phyloP scores from a whole-genome alignment of 163 green algal genomes.

The Scenedesmus sp. region DNA sequence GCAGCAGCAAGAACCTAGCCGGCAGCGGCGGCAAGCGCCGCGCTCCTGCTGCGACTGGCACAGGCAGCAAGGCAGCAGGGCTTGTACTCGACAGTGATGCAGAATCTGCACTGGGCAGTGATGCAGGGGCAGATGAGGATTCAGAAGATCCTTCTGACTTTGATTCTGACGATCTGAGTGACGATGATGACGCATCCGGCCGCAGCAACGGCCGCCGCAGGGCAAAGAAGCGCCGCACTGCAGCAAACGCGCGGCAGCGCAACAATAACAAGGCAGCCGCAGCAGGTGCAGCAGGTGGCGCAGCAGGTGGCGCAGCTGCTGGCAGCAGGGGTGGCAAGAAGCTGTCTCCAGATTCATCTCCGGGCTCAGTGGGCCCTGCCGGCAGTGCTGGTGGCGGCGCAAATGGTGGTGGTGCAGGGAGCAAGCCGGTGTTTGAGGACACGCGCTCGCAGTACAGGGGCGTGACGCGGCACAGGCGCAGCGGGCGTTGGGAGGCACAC shows the following conservation, averaged over 20 bases:
- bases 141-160: conserved; percentile 17
- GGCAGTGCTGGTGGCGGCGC: neutral
- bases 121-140: neutral
- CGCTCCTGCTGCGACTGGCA: neutral
- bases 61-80: neutral
- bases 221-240: neutral
- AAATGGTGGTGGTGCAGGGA: neutral
- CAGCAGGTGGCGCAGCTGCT: neutral
- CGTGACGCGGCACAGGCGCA: conserved; percentile 50
- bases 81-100: neutral
- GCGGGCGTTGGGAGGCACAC: conserved; percentile 75
- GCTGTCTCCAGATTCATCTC: neutral
- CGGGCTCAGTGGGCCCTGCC: neutral
- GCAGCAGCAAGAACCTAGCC: neutral
- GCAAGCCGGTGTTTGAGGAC: conserved; percentile 23
- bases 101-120: neutral
- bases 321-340: conserved; percentile 12
- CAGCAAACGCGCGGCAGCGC: neutral
- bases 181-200: neutral
- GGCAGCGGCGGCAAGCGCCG: neutral
- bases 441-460: conserved; percentile 38
- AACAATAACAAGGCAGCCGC: neutral
- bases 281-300: neutral
- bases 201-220: neutral
- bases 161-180: neutral